Evolutionary conservation across 768 basidiomycete species (phyloP), one percentile per base, ranked within the genome.

Genomic region (Phaeolepiota aurea): DNA sequence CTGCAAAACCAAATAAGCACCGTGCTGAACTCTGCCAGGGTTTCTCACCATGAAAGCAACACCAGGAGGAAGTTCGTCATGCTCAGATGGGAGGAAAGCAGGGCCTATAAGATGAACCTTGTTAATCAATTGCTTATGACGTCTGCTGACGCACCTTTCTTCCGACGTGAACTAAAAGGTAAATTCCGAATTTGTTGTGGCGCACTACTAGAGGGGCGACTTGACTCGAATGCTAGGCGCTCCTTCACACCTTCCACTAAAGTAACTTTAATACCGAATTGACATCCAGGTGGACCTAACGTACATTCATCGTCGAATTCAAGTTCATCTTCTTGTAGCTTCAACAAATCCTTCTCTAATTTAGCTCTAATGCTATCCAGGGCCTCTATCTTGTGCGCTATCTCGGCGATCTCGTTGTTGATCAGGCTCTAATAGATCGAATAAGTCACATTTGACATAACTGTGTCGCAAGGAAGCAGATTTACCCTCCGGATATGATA

Each of bases 11-110:
- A 40, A n/a, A 38, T 32, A 34, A 44, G 43, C 41, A 47, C 20
- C 15, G n/a, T n/a, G 22, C 30, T 21, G 38, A 40, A 30, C 39
- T 7, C 42, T 13, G 41, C 18, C 30, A 34, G 34, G 30, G 20
- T 18, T 13, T 51, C 52, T 49, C 62, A 89, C 90, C 93, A 99
- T 98, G 64, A 99, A 99, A 10, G 94, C 96, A 3, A 98, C 79
- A 1, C 90, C 91, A 5, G 82, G 77, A 5, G 96, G 96, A 20
- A 99, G 70, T 40, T 96, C 91, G 50, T 92, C 90, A 50, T 99
- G 96, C 57, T 98, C 96, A 13, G 92, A 96, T 3, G 96, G 96
- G 35, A 99, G 59, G 68, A 99, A 98, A 13, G 88, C 88, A 0
- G 94, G 93, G 2, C 94, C 93, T 83, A 44, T n/a, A n/a, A n/a